These are phyloP conservation scores for Stephanodiscus minutulus DNA, from an alignment of 108 stramenopile genomes.

Conservation along the genomic window DNA sequence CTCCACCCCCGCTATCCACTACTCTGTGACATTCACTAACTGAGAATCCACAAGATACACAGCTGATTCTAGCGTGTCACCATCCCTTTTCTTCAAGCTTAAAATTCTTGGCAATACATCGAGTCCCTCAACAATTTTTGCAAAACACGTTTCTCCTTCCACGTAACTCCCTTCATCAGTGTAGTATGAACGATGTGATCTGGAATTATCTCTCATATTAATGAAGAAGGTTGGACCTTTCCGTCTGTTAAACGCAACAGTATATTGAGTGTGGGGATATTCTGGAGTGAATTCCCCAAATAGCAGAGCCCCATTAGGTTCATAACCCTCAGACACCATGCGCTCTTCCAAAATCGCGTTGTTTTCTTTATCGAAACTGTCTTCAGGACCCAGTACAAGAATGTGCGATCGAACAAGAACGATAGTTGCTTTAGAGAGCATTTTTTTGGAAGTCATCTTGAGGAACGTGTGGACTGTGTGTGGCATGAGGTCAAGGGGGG, in stretches of 20 bases:
- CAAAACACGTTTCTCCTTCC: slow-evolving; percentile 77
- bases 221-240: slow-evolving; percentile 87
- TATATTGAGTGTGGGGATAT: slow-evolving; percentile 74
- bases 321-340: slow-evolving; percentile 26
- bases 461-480: slow-evolving; percentile 41
- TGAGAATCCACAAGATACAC: slow-evolving; percentile 26
- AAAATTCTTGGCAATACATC: slow-evolving; percentile 59
- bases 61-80: slow-evolving; percentile 10
- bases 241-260: slow-evolving; percentile 78
- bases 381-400: slow-evolving; percentile 22
- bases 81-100: slow-evolving; percentile 17
- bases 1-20: neutral
- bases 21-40: slow-evolving; percentile 9
- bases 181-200: slow-evolving; percentile 59
- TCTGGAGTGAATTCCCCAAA: slow-evolving; percentile 69
- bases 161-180: slow-evolving; percentile 5
- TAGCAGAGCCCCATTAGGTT: slow-evolving; percentile 33
- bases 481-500: slow-evolving; percentile 42
- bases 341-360: slow-evolving; percentile 18
- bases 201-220: slow-evolving; percentile 83
- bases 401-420: slow-evolving; percentile 22
- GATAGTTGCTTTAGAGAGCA: slow-evolving; percentile 52
- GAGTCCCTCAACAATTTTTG: slow-evolving; percentile 62
- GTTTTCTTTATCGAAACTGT: slow-evolving; percentile 24
- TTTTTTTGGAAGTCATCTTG: slow-evolving; percentile 27